Evolutionary conservation across 2,329 filamentous ascomycete genomes (phyloP), one percentile per base, ranked within the genome.

Genomic region (Macrophomina tecta): DNA sequence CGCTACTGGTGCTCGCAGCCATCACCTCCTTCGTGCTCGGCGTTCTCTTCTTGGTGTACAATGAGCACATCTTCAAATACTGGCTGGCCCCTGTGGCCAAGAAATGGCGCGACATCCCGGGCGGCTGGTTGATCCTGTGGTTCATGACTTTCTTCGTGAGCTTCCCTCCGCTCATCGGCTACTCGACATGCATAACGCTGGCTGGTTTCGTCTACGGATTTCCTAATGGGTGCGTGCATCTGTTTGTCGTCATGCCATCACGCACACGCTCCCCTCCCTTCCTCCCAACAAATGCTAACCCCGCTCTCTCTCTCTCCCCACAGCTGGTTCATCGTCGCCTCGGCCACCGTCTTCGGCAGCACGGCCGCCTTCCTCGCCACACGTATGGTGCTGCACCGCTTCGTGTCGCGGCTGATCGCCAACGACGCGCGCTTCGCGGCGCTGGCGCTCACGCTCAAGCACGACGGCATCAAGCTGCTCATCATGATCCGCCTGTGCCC

Each of bases 401-500:
- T 94, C 76, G 94, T 98, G 34, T 85, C 93, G 72, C 85, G 89
- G 18, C 84, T 97, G 72, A 90, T 97, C 60, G 91, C 92, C 66
- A 85, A 86, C 70, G 94, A 99, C 80, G 90, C 89, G 76, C 87
- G 94, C 63, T 99, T 99, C 77, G 88, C 95, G 9, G 95, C 95
- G 4, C 85, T 99, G 32, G 88, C 91, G 28, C 86, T 97, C 73
- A 95, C 95, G 7, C 83, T 99, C 69, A 93, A 97, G 70, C 90
- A 92, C 74, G 95, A 99, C 74, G 95, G 95, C 0, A 79, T 99
- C 62, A 91, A 93, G 73, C 89, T 98, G 64, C 85, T 99, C 53
- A 90, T 92, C 69, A 96, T 95, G 86, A 95, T 99, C 72, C 88
- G 95, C 36, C 86, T 98, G 70, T 98, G 94, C 74, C 95, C 95